Base-by-base conservation (phyloP, 2,329 filamentous ascomycete species). In the Sarocladiaceae sp. region DNA sequence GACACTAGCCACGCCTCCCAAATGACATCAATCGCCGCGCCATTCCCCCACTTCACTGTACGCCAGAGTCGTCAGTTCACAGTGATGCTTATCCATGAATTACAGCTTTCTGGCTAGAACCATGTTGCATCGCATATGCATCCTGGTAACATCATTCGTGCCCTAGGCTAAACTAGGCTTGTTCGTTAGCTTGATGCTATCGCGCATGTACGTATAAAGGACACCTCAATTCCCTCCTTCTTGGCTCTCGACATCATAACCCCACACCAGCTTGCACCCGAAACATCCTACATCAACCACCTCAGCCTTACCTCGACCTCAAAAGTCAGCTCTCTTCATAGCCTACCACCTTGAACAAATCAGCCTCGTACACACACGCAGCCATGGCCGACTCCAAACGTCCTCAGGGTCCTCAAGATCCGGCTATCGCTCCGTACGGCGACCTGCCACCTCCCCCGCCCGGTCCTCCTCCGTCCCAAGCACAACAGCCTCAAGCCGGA, bases 391-490 rank as follows among this genome's bases (percentile, higher is more conserved):
- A 48, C 15, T 33, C 44, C 15, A 36, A 50, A 4, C 47, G 25
- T 22, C 17, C 42, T 20, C 42, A 31, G 42, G 17, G 22, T 17
- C 47, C 47, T 22, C 44, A 48, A 17, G 44, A 50, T 33, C 31
- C 47, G 36, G 17, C 29, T 12, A 17, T 26, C 29, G 20, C 22
- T 25, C 29, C 11, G n/a, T 36, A 50, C 17, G 47, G 47, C 47
- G 18, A 50, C 31, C 36, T 53, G 23, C 46, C 56, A 48, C 50
- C 56, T 37, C 59, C 55, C 42, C 59, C 59, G 33, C 54, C 53
- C 26, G 50, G 46, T 22, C 44, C 17, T 50, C 58, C 42, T 42
- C 58, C 3, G 37, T 57, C 3, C 48, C 57, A 26, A 20, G 31
- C 36, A 37, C 44, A 44, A 15, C 29, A 31, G 15, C 31, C 47